These are phyloP conservation scores for Gossypium laxum DNA, from an alignment of 441 rosid species.

Conservation along the genomic window DNA sequence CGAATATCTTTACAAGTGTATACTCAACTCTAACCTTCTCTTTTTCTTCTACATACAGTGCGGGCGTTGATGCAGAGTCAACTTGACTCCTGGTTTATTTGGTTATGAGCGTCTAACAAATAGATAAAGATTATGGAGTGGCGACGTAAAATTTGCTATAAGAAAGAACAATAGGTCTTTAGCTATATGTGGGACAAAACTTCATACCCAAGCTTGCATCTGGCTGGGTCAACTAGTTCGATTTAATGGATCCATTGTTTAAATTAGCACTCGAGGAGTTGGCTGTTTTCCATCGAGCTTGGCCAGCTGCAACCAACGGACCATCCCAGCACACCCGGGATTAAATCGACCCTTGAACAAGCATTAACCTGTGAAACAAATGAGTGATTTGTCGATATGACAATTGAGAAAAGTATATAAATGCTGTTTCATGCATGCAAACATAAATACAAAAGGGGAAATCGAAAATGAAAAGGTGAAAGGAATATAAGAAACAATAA, in stretches of 20 bases:
- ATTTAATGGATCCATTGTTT: neutral
- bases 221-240: constrained; percentile 24
- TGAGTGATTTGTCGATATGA: neutral
- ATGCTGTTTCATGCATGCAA: neutral
- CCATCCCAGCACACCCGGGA: constrained; percentile 83
- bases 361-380: constrained; percentile 49
- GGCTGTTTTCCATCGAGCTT: constrained; percentile 35
- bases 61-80: constrained; percentile 28
- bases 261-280: constrained; percentile 50
- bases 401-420: neutral
- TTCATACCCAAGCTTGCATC: constrained; percentile 37
- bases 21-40: constrained; percentile 30
- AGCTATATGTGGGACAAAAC: constrained; percentile 47
- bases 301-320: constrained; percentile 94
- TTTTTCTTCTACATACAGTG: constrained; percentile 46
- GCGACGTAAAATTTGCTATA: constrained; percentile 21
- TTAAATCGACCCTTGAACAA: constrained; percentile 63
- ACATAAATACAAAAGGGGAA: neutral
- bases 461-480: neutral
- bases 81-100: constrained; percentile 32
- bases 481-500: neutral
- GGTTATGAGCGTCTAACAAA: constrained; percentile 27
- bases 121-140: constrained; percentile 14
- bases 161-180: constrained; percentile 23
- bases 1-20: constrained; percentile 35